Conservation (phyloP, 306 rosid species). For the Hippophae gyantsensis region DNA sequence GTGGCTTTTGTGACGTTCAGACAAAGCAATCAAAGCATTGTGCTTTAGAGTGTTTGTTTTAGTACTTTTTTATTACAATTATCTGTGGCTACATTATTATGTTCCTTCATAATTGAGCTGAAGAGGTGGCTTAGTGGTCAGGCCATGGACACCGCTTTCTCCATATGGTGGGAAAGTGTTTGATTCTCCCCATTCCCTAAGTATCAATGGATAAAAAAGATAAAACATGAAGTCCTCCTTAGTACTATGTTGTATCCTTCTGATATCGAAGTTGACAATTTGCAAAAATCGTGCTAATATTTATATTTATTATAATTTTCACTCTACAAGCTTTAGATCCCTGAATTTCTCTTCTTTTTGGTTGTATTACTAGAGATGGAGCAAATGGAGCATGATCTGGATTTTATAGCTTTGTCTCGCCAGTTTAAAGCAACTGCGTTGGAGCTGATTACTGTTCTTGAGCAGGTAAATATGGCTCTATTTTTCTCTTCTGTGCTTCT, state of each 20-base stretch:
- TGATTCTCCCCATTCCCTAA: too few species aligned
- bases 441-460: slow-evolving; percentile 88
- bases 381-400: slow-evolving; percentile 91
- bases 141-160: too few species aligned
- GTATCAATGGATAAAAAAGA: too few species aligned
- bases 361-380: slow-evolving; percentile 62
- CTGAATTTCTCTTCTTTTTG: slow-evolving; percentile 31
- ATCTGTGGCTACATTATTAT: too few species aligned
- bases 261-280: neutral
- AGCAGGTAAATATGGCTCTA: slow-evolving; percentile 59
- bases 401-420: slow-evolving; percentile 70
- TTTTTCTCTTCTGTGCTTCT: slow-evolving; percentile 5
- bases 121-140: too few species aligned
- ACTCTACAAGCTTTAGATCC: slow-evolving; percentile 17
- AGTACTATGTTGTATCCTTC: neutral
- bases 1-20: too few species aligned
- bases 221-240: neutral
- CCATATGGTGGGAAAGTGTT: too few species aligned
- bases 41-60: too few species aligned
- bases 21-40: too few species aligned
- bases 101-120: too few species aligned
- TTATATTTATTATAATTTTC: slow-evolving; percentile 5
- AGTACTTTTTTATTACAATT: too few species aligned
- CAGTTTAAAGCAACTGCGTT: slow-evolving; percentile 88
- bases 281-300: neutral